Evolutionary conservation across 2,329 filamentous ascomycete genomes (phyloP), one percentile per base, ranked within the genome.

Genomic region (Amauroascus niger): DNA sequence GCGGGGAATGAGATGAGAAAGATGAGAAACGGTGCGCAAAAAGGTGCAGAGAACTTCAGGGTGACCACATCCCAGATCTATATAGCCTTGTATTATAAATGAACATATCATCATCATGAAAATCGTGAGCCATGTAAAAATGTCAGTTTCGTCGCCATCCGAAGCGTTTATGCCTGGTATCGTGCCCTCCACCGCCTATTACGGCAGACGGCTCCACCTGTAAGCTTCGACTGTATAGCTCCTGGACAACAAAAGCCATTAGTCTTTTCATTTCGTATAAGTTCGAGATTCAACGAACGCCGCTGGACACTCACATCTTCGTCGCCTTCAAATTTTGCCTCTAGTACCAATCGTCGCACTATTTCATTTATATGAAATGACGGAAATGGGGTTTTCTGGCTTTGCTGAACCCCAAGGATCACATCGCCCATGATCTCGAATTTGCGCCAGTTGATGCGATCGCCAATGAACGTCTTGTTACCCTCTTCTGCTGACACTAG

Each of bases 401-500:
- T 95, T 70, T 84, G 86, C 79, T 96, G 94, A 52, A 98, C 83
- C 1, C 88, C 86, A 56, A 96, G 76, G 51, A 97, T 79, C 4
- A 96, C 87, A 62, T 97, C 91, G 6, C 90, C 90, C 70, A 97
- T 83, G 30, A 98, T 85, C 69, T 97, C 91, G 63, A 97, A 98
- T 67, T 98, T 98, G 70, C 86, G 89, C 93, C 93, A 98, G 67
- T 97, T 97, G 66, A 98, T 87, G 49, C 87, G 78, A 58, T 88
- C 81, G 6, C 86, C 88, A 1, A 97, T 75, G 67, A 95, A 91
- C 0, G 93, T 97, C 63, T 81, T 82, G 69, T 93, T 96, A 32
- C 91, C 93, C 69, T 95, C 87, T 64, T 95, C 88, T 0, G 93
- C 91, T 11, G 87, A 88, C 1, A 95, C 88, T 22, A 98, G 77